Evolutionary conservation across 1,139 yeast genomes (phyloP).

Genomic region (Petasospora fabianii): DNA sequence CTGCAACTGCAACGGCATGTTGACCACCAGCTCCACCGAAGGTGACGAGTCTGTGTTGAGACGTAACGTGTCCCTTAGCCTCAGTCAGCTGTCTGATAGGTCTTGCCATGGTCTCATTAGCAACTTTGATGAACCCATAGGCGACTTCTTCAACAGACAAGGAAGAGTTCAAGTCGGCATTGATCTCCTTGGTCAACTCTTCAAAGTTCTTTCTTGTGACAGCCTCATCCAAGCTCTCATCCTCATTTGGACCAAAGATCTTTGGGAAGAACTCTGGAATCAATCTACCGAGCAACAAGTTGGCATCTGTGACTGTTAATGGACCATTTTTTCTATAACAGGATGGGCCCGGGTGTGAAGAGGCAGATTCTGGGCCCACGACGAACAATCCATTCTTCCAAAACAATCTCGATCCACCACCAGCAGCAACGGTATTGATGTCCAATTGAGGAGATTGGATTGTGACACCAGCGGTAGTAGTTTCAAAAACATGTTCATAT

Average conservation of each 20-base stretch:
- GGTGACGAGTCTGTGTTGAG: constrained; percentile 46
- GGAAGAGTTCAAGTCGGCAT: constrained; percentile 31
- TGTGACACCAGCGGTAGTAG: constrained; percentile 53
- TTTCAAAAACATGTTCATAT: constrained; percentile 52
- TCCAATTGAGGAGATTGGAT: constrained; percentile 57
- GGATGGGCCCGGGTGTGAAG: constrained; percentile 63
- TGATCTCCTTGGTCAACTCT: constrained; percentile 40
- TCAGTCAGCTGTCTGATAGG: constrained; percentile 55
- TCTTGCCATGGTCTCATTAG: constrained; percentile 53
- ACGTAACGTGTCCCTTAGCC: constrained; percentile 45
- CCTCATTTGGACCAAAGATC: constrained; percentile 56
- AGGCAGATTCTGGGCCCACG: constrained; percentile 59
- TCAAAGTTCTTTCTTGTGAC: constrained; percentile 37
- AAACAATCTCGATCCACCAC: constrained; percentile 52
- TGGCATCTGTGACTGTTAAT: constrained; percentile 57
- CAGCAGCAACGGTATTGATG: constrained; percentile 59
- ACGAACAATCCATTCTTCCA: constrained; percentile 53
- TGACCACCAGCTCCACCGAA: constrained; percentile 65
- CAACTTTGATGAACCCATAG: constrained; percentile 49
- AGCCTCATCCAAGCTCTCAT: constrained; percentile 45
- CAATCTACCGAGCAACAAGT: constrained; percentile 48
- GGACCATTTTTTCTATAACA: constrained; percentile 60
- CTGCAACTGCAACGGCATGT: constrained; percentile 51
- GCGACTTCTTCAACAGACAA: constrained; percentile 47
- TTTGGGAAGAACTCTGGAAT: constrained; percentile 54